These are phyloP conservation scores for Apodospora peruviana DNA, from an alignment of 495 filamentous ascomycete species.

Conservation along the genomic window DNA sequence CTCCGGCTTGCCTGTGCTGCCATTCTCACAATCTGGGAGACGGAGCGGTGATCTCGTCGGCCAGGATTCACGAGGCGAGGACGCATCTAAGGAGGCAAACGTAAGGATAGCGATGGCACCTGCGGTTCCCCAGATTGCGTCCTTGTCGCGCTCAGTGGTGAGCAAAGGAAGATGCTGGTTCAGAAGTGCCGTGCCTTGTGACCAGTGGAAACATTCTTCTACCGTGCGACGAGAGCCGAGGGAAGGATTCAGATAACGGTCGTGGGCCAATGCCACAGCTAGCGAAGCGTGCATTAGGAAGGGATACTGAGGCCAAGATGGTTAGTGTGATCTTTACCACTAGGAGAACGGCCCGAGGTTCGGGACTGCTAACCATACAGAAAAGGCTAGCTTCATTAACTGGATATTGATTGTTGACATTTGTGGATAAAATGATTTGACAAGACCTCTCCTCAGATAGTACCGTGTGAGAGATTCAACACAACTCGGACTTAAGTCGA, in stretches of 20 bases:
- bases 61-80: neutral
- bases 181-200: neutral
- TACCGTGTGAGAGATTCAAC: neutral
- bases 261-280: neutral
- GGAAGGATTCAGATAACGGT: neutral
- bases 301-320: neutral
- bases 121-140: neutral
- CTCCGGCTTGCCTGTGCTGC: too few species aligned
- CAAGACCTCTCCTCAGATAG: neutral
- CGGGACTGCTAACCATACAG: neutral
- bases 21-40: neutral
- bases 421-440: neutral
- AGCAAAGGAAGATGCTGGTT: neutral
- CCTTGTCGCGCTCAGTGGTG: neutral
- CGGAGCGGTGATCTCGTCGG: neutral
- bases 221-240: neutral
- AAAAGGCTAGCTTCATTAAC: neutral
- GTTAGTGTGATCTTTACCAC: neutral
- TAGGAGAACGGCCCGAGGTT: too few species aligned
- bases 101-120: neutral
- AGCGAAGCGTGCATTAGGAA: neutral
- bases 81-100: neutral
- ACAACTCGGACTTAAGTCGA: neutral
- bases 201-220: neutral
- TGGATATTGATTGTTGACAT: neutral